These are phyloP conservation scores for Penicillium sp. DNA, from an alignment of 2,329 filamentous ascomycete species.

Conservation along the genomic window DNA sequence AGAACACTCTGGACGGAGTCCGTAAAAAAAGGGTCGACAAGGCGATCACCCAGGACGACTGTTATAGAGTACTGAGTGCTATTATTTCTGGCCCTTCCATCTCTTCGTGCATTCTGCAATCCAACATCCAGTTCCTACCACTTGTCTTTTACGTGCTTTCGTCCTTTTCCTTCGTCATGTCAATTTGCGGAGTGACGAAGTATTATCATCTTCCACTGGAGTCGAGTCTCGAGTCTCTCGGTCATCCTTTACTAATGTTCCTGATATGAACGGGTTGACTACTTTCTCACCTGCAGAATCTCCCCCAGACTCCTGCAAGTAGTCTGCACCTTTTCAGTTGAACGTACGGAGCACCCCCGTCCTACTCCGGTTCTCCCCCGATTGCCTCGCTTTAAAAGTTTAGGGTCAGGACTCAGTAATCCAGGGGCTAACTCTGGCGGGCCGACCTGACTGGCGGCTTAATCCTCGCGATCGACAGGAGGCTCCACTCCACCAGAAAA, in stretches of 20 bases:
- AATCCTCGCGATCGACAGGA: constrained; percentile 10
- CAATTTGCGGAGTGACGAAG: no score
- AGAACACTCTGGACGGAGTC: not conserved
- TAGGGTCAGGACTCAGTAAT: constrained; percentile 1
- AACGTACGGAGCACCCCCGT: no score
- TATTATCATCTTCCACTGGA: no score
- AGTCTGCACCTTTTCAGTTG: no score
- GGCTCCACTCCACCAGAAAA: constrained; percentile 11
- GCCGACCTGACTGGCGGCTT: constrained; percentile 13
- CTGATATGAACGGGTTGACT: not conserved
- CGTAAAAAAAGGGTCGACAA: not conserved
- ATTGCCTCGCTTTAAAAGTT: not conserved
- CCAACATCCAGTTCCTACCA: no score
- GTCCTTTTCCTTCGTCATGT: no score
- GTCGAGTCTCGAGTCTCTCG: no score
- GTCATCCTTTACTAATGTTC: no score
- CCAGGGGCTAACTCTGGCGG: constrained; percentile 5
- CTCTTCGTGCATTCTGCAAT: not conserved
- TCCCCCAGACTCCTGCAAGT: not conserved
- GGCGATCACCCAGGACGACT: no score
- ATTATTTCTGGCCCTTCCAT: not conserved
- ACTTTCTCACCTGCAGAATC: not conserved
- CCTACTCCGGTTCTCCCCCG: not conserved
- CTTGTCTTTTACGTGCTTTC: no score
- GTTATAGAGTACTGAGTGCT: no score